Evolutionary conservation across 495 filamentous ascomycete species (phyloP).

Genomic region (Clavariopsis aquatica): DNA sequence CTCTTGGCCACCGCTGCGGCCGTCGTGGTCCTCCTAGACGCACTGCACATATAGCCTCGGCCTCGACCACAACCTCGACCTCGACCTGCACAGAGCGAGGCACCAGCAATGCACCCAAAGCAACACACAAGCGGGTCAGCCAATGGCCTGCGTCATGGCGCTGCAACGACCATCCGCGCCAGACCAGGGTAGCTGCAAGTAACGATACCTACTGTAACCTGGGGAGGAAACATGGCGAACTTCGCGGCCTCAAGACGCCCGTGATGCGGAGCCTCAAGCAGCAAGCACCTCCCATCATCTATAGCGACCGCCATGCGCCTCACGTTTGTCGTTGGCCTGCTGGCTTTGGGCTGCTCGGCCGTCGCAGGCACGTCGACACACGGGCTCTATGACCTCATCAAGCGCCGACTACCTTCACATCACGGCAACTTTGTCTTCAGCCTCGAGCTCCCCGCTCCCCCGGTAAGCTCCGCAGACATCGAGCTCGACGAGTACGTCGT

Average conservation of each 20-base stretch:
- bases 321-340: not conserved
- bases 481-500: conserved; percentile 51
- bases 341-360: conserved; percentile 2
- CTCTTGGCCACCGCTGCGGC: too few relatives aligned
- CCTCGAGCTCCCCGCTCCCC: conserved; percentile 27
- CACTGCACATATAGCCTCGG: too few relatives aligned
- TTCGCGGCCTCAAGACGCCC: not conserved
- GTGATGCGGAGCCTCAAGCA: not conserved
- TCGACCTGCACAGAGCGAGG: too few relatives aligned
- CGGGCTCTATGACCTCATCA: conserved; percentile 52
- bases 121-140: too few relatives aligned
- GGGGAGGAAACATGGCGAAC: not conserved
- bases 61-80: too few relatives aligned
- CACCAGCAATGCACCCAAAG: too few relatives aligned
- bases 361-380: conserved; percentile 40
- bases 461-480: conserved; percentile 15
- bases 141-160: not conserved
- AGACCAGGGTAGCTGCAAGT: not conserved
- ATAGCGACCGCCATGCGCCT: conserved; percentile 11
- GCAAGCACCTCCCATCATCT: not conserved
- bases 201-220: not conserved
- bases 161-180: not conserved
- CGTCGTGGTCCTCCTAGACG: too few relatives aligned
- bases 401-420: conserved; percentile 52
- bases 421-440: conserved; percentile 48